Conservation (phyloP, 2,329 filamentous ascomycete genomes). For the Tympanopsis confertula region DNA sequence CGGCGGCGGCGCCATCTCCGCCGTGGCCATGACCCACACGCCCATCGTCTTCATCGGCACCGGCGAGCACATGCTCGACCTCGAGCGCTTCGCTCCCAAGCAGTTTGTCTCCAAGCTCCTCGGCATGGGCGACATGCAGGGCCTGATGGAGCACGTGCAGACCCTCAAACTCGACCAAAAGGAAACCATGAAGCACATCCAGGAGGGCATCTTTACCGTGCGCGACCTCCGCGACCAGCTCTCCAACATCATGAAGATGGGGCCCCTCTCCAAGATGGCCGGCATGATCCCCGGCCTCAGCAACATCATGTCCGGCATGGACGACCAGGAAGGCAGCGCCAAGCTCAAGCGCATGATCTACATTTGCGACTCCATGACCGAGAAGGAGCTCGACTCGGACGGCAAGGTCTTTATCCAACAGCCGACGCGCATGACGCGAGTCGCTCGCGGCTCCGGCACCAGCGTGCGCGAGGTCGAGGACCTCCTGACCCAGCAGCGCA, state of each 20-base stretch:
- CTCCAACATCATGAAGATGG: constrained; percentile 99
- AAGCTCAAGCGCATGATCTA: constrained; percentile 98
- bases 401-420: constrained; percentile 91
- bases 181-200: constrained; percentile 97
- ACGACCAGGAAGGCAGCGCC: constrained; percentile 86
- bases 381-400: constrained; percentile 88
- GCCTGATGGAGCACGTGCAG: constrained; percentile 91
- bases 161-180: constrained; percentile 92
- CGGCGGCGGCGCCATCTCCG: constrained; percentile 92
- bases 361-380: constrained; percentile 96
- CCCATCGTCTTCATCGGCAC: constrained; percentile 98
- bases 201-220: constrained; percentile 90
- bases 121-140: constrained; percentile 94
- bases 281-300: constrained; percentile 96
- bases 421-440: constrained; percentile 84
- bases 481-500: constrained; percentile 88
- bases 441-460: constrained; percentile 82
- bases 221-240: constrained; percentile 91
- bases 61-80: constrained; percentile 89
- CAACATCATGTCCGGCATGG: constrained; percentile 88
- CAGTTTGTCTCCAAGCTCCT: constrained; percentile 89
- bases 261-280: constrained; percentile 89
- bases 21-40: constrained; percentile 88
- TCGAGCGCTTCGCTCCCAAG: constrained; percentile 85
- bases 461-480: constrained; percentile 90